Evolutionary conservation across 208 protist genomes (phyloP), one percentile per base, ranked within the genome.

Genomic region (Leishmania lainsoni): DNA sequence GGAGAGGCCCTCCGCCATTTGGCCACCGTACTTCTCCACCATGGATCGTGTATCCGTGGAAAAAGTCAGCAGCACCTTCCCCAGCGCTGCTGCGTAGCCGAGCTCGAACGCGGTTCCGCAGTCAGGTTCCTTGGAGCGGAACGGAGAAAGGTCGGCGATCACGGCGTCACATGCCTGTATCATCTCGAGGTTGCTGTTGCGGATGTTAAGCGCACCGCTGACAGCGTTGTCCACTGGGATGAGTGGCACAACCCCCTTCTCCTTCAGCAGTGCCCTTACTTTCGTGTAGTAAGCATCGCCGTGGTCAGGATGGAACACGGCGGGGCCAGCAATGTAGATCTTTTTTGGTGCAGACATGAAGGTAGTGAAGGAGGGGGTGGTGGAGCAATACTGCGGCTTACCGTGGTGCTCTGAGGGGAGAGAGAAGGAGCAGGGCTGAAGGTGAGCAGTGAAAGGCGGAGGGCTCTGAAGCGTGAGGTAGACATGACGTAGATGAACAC

Each of bases 291-390:
- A 90, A 0, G 89, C 66, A 29, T 73, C 83, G 5, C 93, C 93
- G 29, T 89, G 76, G 73, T 97, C 93, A 10, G 81, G 26, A 75
- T 91, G 80, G 66, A 97, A 97, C 54, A 97, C 90, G 0, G 89
- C 92, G 5, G 93, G 93, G 14, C 93, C 92, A 9, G 93, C 93
- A 80, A 97, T 97, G 76, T 97, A 97, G 42, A 95, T 92, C 48
- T 81, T 89, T 63, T 89, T 91, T 3, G 81, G 59, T n/a, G 70
- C 56, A 35, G 72, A 51, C 78, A 85, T 77, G 56, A 63, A 17
- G 22, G 45, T 12, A 1, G 39, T 52, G 68, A 10, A 8, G 45
- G 16, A 54, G 29, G 17, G 26, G 8, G 45, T 45, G 42, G 20
- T 54, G 45, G 68, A 49, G 22, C 49, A 45, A 45, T 8, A 9